Base-by-base conservation (phyloP, 2,329 filamentous ascomycete genomes). In the Aspergillus aculeatinus region DNA sequence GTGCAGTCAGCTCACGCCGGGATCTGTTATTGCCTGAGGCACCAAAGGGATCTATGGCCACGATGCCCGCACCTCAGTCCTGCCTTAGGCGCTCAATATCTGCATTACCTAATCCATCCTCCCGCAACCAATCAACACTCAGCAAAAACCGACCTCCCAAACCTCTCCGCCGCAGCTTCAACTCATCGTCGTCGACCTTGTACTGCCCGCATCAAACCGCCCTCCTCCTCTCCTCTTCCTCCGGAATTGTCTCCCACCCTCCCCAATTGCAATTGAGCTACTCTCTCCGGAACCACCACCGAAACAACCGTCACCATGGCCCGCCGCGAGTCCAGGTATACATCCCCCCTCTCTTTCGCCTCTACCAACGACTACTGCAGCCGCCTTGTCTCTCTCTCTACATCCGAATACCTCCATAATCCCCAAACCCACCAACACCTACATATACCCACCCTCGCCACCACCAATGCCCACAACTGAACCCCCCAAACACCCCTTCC, bases 81-180 rank as follows among this genome's bases (percentile, higher is more conserved):
- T 19, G 21, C 35, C 35, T 33, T 16, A 44, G 14, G 12, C 23
- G 4, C 4, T 16, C 10, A 11, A 48, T 3, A 25, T 7, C 6
- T 25, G 23, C 16, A 33, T 62, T 60, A 70, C 63, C 53, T 71
- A 68, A 70, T 39, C 64, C 39, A 0, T 27, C 11, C 12, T 0
- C 9, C 16, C 19, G n/a, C 58, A 61, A 53, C 75, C 74, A 77
- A 77, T 77, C 72, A 76, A 55, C 63, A 47, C 29, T 48, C 19
- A 44, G 68, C 66, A 73, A 72, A 70, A 71, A 67, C 72, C 67
- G 70, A 72, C 68, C 64, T 68, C 67, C 70, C 53, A 55, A 55
- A 55, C 53, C 48, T 44, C 39, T 44, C 39, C 39, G 39, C 39
- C 53, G 42, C 53, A 33, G 52, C 48, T 57, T 57, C 70, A 71